These are phyloP conservation scores for Calamus simplicifolius DNA, from an alignment of 176 grass and related monocot species.

Conservation along the genomic window DNA sequence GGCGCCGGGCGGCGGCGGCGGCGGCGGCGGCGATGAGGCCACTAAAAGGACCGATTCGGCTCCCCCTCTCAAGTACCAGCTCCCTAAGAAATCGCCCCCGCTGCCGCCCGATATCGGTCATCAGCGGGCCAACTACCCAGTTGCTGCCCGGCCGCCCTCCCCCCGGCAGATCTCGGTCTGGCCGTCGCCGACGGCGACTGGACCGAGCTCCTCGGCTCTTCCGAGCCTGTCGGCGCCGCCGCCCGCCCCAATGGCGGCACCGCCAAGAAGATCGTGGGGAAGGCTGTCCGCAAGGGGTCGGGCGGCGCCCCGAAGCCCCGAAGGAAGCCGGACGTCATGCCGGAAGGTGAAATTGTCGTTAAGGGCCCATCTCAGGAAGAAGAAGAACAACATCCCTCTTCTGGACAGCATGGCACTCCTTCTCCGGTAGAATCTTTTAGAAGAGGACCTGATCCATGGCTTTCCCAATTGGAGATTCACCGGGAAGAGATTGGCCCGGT, in stretches of 20 bases:
- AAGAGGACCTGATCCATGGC: background rate
- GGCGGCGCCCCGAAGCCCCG: constrained; percentile 12
- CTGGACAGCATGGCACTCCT: background rate
- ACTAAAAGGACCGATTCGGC: constrained; percentile 3
- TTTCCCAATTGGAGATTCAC: background rate
- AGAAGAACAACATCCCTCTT: background rate
- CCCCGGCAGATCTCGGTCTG: background rate
- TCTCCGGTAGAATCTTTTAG: background rate
- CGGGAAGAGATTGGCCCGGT: background rate
- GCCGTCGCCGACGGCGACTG: constrained; percentile 29
- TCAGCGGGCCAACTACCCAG: constrained; percentile 15
- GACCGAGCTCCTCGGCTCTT: constrained; percentile 39
- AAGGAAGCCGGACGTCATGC: constrained; percentile 1
- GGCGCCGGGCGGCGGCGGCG: background rate
- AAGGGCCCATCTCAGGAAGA: background rate
- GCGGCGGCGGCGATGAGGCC: background rate
- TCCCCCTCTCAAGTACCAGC: constrained; percentile 19
- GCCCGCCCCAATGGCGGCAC: background rate
- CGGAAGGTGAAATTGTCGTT: background rate
- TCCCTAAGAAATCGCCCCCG: constrained; percentile 16
- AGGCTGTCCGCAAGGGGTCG: constrained; percentile 6
- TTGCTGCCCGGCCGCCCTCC: constrained; percentile 21
- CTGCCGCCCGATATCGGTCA: constrained; percentile 12
- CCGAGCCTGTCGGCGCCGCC: background rate
- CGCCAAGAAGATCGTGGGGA: constrained; percentile 6